Conservation (phyloP, 2,329 filamentous ascomycete species). For the Mycogone perniciosa region DNA sequence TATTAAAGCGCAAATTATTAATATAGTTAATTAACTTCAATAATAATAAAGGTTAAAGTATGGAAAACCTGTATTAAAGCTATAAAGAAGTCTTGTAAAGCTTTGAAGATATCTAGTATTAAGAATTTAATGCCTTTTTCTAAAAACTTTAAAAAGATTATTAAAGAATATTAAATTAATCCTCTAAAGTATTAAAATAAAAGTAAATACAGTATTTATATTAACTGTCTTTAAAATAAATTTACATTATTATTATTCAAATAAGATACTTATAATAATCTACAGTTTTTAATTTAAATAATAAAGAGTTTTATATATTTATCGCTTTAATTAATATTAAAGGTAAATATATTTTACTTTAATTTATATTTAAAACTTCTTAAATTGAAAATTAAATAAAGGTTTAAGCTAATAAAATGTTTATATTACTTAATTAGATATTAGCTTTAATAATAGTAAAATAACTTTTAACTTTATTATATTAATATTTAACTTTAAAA, state of each 20-base stretch:
- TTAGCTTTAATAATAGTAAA: constrained; percentile 1
- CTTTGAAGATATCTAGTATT: background rate
- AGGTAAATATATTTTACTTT: background rate
- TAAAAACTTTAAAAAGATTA: background rate
- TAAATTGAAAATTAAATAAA: background rate
- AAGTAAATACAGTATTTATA: background rate
- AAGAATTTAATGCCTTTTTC: background rate
- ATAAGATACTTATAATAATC: background rate
- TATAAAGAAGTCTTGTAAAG: background rate
- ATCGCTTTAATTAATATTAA: background rate
- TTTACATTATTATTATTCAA: background rate
- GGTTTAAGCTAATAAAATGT: background rate
- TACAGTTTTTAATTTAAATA: background rate
- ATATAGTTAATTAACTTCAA: background rate
- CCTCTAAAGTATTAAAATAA: background rate
- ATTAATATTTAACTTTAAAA: background rate
- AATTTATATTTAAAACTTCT: constrained; percentile 1
- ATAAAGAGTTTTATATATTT: background rate
- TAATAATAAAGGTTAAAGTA: background rate
- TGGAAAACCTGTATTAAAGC: constrained; percentile 1
- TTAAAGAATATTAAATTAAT: background rate
- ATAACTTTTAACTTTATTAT: background rate
- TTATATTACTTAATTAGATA: background rate
- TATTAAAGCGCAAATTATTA: background rate
- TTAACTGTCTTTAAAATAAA: background rate